Conservation (phyloP, 1,139 yeast species). For the Protomyces inouyei region DNA sequence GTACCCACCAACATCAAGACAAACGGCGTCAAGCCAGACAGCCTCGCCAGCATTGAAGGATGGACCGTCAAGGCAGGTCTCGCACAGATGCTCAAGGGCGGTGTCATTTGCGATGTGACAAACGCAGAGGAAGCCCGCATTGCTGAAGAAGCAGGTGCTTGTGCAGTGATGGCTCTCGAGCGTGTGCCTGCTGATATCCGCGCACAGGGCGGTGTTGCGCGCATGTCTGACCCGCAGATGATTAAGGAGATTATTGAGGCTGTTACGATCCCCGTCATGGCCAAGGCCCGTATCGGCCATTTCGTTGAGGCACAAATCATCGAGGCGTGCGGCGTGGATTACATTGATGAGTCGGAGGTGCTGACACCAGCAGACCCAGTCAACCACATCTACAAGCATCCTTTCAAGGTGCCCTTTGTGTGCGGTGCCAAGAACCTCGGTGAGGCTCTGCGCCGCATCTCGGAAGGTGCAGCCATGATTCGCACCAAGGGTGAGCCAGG, state of each 20-base stretch:
- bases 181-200: constrained; percentile 85
- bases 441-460: constrained; percentile 74
- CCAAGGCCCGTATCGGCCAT: constrained; percentile 83
- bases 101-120: constrained; percentile 55
- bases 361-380: constrained; percentile 46
- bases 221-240: constrained; percentile 85
- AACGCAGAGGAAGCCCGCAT: constrained; percentile 55
- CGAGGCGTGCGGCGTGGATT: constrained; percentile 66
- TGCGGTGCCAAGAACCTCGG: constrained; percentile 84
- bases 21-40: constrained; percentile 9
- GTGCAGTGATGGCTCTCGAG: constrained; percentile 88
- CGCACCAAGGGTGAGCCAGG: constrained; percentile 90
- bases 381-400: constrained; percentile 58
- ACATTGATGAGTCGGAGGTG: constrained; percentile 69
- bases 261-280: constrained; percentile 60
- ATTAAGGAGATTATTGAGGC: constrained; percentile 69
- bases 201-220: constrained; percentile 74
- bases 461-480: constrained; percentile 85
- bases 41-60: constrained; percentile 9
- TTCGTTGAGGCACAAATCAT: constrained; percentile 76
- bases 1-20: constrained; percentile 21
- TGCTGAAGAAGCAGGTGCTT: constrained; percentile 83
- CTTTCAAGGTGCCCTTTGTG: constrained; percentile 71
- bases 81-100: constrained; percentile 83
- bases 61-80: constrained; percentile 72